Percentiles rank a stretch among this genome's conserved stretches.
phyloP scores from a whole-genome alignment of 208 protist species.

The Crithidia brevicula region DNA sequence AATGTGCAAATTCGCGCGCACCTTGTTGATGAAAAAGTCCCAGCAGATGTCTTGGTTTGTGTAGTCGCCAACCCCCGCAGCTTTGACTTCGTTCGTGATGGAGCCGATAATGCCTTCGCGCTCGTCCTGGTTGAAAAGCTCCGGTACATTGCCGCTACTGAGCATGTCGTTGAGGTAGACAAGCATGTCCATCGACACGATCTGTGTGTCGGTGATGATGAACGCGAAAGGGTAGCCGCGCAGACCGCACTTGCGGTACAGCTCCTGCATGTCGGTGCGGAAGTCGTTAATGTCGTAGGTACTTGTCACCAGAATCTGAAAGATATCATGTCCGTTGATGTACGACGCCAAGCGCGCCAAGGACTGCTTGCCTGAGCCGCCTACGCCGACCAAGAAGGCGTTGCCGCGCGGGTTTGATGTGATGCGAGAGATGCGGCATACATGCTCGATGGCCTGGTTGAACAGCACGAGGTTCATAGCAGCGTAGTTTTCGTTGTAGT shows the following conservation, averaged over 20 bases:
- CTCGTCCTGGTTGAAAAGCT: slow-evolving; percentile 95
- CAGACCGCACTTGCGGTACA: slow-evolving; percentile 96
- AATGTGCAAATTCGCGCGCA: slow-evolving; percentile 96
- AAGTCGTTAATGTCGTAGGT: slow-evolving; percentile 97
- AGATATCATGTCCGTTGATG: slow-evolving; percentile 97
- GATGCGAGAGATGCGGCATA: slow-evolving; percentile 97
- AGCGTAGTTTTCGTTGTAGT: slow-evolving; percentile 97
- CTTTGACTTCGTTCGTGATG: slow-evolving; percentile 94
- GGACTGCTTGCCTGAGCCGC: slow-evolving; percentile 95
- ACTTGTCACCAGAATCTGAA: slow-evolving; percentile 97
- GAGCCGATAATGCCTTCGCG: slow-evolving; percentile 89
- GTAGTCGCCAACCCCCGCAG: slow-evolving; percentile 88
- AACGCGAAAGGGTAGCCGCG: slow-evolving; percentile 95
- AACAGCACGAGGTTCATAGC: slow-evolving; percentile 98
- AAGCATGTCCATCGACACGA: slow-evolving; percentile 96
- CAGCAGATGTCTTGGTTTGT: slow-evolving; percentile 94
- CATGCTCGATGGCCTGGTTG: slow-evolving; percentile 97
- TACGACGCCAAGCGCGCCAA: slow-evolving; percentile 95
- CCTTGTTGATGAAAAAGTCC: slow-evolving; percentile 97
- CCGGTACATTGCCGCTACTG: slow-evolving; percentile 97
- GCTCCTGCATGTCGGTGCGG: slow-evolving; percentile 94
- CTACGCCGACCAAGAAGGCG: slow-evolving; percentile 96
- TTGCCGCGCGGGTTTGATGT: slow-evolving; percentile 96
- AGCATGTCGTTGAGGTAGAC: slow-evolving; percentile 99
- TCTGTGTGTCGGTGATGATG: slow-evolving; percentile 98